These are phyloP conservation scores for Alternaria brassicicola DNA, from an alignment of 2,329 filamentous ascomycete genomes.

Conservation along the genomic window DNA sequence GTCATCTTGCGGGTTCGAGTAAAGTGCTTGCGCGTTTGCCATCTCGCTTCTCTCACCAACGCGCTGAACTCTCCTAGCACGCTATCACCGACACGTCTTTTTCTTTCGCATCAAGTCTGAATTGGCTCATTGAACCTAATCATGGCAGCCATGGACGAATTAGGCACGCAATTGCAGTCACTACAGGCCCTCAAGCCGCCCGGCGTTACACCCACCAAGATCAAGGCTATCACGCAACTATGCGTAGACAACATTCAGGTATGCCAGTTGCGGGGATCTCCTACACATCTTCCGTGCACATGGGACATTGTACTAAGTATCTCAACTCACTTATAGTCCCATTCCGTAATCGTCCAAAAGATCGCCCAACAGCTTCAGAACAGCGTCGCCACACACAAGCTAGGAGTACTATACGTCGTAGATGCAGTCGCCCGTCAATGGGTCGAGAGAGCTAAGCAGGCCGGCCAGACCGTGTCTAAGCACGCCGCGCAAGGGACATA, in stretches of 20 bases:
- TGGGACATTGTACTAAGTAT: slow-evolving; percentile 34
- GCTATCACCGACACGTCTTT: slow-evolving; percentile 15
- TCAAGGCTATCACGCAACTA: slow-evolving; percentile 82
- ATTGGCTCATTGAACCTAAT: slow-evolving; percentile 37
- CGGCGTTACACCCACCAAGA: slow-evolving; percentile 91
- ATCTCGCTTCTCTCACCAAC: slow-evolving; percentile 26
- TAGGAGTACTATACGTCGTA: slow-evolving; percentile 99
- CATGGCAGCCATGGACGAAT: slow-evolving; percentile 81
- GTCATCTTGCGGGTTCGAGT: slow-evolving; percentile 36
- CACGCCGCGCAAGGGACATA: slow-evolving; percentile 89
- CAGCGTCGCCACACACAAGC: slow-evolving; percentile 90
- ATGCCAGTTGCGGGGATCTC: slow-evolving; percentile 28
- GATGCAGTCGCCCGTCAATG: slow-evolving; percentile 99
- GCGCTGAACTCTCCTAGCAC: slow-evolving; percentile 12
- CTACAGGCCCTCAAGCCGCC: slow-evolving; percentile 92
- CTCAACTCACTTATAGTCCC: slow-evolving; percentile 67
- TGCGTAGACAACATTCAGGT: slow-evolving; percentile 67
- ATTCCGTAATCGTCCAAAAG: slow-evolving; percentile 93
- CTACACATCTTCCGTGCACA: slow-evolving; percentile 10
- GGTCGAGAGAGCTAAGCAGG: slow-evolving; percentile 91
- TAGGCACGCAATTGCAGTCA: slow-evolving; percentile 88
- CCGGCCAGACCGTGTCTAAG: slow-evolving; percentile 77
- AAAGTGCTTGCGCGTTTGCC: slow-evolving; percentile 33
- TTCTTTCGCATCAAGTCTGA: slow-evolving; percentile 29
- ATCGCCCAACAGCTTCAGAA: slow-evolving; percentile 98